These are phyloP conservation scores for Phytophthora pluvialis DNA, from an alignment of 352 stramenopile genomes.

Conservation along the genomic window DNA sequence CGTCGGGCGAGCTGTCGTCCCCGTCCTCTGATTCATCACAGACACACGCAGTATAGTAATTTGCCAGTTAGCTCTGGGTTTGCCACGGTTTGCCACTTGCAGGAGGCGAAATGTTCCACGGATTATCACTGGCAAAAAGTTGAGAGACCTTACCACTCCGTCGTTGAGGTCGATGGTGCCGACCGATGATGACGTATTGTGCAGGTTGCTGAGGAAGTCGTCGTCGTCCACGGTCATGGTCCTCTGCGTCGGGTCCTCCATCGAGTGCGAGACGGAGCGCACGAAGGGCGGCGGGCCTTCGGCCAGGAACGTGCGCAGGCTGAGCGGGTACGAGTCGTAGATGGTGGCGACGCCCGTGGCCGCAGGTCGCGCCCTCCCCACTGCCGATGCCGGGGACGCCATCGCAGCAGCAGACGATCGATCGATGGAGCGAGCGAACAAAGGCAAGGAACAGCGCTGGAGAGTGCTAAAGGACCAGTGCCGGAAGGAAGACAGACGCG, in stretches of 20 bases:
- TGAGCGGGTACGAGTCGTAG: constrained; percentile 77
- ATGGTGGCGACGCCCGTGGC: constrained; percentile 43
- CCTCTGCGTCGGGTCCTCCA: constrained; percentile 26
- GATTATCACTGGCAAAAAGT: constrained; percentile 4
- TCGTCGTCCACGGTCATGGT: constrained; percentile 34
- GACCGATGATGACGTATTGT: constrained; percentile 38
- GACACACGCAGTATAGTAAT: background rate
- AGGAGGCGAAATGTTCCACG: background rate
- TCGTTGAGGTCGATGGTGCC: constrained; percentile 32
- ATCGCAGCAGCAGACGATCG: constrained; percentile 20
- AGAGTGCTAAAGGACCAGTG: constrained; percentile 33
- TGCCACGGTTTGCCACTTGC: constrained; percentile 18
- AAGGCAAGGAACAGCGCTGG: constrained; percentile 2
- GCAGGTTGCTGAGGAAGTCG: constrained; percentile 33
- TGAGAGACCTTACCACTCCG: constrained; percentile 14
- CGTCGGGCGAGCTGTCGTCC: constrained; percentile 17
- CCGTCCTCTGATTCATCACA: constrained; percentile 16
- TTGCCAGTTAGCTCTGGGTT: constrained; percentile 4
- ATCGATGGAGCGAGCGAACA: constrained; percentile 11
- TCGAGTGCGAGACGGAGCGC: constrained; percentile 33
- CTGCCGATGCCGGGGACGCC: constrained; percentile 19
- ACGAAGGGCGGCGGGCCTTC: constrained; percentile 34
- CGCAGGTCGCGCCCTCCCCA: constrained; percentile 21
- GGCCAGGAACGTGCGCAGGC: constrained; percentile 38
- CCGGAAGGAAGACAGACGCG: constrained; percentile 34